Base-by-base conservation (phyloP, 1,284 basidiomycete species). In the Coniophora puteana region DNA sequence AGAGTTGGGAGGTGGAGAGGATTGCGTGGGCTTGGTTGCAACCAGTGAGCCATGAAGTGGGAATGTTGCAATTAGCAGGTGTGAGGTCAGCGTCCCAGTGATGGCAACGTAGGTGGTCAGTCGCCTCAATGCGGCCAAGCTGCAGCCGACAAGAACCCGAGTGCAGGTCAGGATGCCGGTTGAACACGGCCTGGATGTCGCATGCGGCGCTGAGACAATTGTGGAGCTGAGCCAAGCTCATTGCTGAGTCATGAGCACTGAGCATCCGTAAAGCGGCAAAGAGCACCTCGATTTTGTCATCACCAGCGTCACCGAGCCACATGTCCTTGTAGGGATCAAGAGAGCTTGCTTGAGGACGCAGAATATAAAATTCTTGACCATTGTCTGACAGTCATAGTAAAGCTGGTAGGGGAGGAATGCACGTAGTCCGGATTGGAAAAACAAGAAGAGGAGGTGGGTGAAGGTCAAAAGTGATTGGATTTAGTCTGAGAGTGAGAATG, bases 361-460 rank as follows among this genome's bases (percentile, higher is more conserved):
- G 7, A 33, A 43, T 5, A 41, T 5, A 14, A 24, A 18, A 14
- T 45, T 45, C 29, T 45, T 45, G 26, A 45, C 12, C 4, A 45
- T 14, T 16, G 43, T 37, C 14, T 36, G 33, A 1, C 25, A 8
- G 8, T 45, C 29, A 13, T 43, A 43, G 13, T 37, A 37, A 4
- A 45, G 35, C 5, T 37, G 41, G 11, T 36, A 40, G 8, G 41
- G 35, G 17, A 45, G 29, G 28, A 44, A 38, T 2, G 12, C 10
- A 1, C 16, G 14, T 5, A 12, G 14, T 5, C 43, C 41, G 7
- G 13, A 13, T 10, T 11, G 29, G 5, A 29, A 45, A 20, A 6
- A 20, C 3, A 22, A 21, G 18, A 36, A 32, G 3, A 43, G 24
- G 5, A 45, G 17, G 22, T 45, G 40, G 4, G 29, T 14, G n/a